Evolutionary conservation across 2,329 filamentous ascomycete species (phyloP), one percentile per base, ranked within the genome.

Genomic region (Xylaria hypoxylon): DNA sequence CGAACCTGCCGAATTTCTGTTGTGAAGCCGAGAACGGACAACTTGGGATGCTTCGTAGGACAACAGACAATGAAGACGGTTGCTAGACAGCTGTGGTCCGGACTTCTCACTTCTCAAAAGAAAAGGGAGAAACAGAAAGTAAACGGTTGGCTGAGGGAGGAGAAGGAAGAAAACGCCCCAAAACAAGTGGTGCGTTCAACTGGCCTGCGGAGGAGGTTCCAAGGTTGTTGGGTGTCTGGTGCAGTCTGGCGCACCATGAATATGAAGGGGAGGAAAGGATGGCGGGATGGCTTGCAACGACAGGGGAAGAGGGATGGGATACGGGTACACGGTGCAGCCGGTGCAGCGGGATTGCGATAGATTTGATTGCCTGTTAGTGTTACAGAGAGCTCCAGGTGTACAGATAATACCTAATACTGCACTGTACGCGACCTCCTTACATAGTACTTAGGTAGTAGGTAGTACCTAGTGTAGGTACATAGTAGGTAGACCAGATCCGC

Each of bases 21-120:
- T 48, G 35, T 56, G 50, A 31, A 35, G 44, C 22, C 35, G 33
- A 48, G 35, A 17, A 42, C 26, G 42, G 42, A 56, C 10, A 42
- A 35, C 42, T 56, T 40, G 57, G 28, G 22, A 42, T 47, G 61
- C 26, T 10, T 45, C 13, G 59, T 42, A n/a, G 38, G 15, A 52
- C 5, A 59, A 35, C 26, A 35, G 56, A 56, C 24, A 57, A 52
- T 35, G 59, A 53, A 61, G 60, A 58, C 51, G 55, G 64, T 59
- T 59, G 62, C 67, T 19, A 44, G 47, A 59, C 64, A 63, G 59
- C 53, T 44, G 60, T 63, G 62, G 51, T 53, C 59, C 50, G 48
- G 50, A 57, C 60, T 55, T 59, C 58, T 65, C 64, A 63, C 40
- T 40, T 40, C 52, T 55, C 52, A 11, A 24, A 55, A 59, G 58